Base-by-base conservation (phyloP, 352 stramenopile genomes). In the Blastocystis sp. region DNA sequence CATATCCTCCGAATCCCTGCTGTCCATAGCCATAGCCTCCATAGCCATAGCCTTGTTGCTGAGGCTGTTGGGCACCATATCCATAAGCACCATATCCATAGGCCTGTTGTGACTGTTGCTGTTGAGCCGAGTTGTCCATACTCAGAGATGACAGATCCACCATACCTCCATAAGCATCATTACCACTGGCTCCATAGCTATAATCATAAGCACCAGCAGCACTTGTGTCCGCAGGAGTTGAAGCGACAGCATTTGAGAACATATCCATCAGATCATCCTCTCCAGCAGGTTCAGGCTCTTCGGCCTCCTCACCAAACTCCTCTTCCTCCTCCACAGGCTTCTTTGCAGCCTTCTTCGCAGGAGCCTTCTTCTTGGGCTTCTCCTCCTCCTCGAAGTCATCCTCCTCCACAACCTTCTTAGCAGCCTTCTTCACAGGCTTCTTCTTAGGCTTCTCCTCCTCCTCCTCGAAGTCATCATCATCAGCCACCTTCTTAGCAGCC, bases 1-100 rank as follows among this genome's bases (percentile, higher is more conserved):
- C 59, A 69, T 69, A 66, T 66, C 57, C 57, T n/a, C 57, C 37
- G 57, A 66, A 66, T 29, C 57, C 57, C 57, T 66, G 57, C 57
- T 66, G 57, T 21, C 57, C 57, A 29, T 66, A 66, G 57, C 57
- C 57, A 0, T 66, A 66, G 57, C 57, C 57, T 66, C 57, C 57
- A 29, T 66, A 66, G 57, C 57, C 57, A 29, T 66, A 66, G 7
- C 57, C 57, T 29, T 66, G 49, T 21, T 57, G 49, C 49, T 57
- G 49, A 21, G 49, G 49, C 49, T 57, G 49, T 21, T 57, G 57
- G 24, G 57, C 57, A 29, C 57, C 57, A 21, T 66, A 66, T n/a
- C 57, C 57, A 21, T 66, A 66, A n/a, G 57, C 57, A 21, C 49
- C 49, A 21, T 57, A 57, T 12, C 49, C 49, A 57, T 57, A 57